Evolutionary conservation across 768 basidiomycete species (phyloP), one percentile per base, ranked within the genome.

Genomic region (Serendipita vermifera): DNA sequence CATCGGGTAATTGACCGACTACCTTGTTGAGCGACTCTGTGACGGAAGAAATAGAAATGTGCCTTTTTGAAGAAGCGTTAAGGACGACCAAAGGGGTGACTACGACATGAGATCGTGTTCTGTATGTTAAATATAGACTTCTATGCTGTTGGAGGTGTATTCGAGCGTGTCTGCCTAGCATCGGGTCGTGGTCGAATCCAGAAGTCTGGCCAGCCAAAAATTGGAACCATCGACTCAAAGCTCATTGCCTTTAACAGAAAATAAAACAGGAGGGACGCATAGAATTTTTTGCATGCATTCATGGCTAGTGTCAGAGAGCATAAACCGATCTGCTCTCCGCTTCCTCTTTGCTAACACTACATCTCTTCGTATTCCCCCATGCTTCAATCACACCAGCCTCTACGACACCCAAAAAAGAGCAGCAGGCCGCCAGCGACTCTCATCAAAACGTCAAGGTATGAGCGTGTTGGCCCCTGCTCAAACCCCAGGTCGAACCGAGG

Each of bases 381-480:
- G 33, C 57, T 55, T 38, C 46, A 46, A 33, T 41, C 56, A 55
- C 35, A 56, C 26, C 15, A 51, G 55, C 36, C 55, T 55, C 59
- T 51, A 46, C 24, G 29, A 53, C 55, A 57, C 56, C 39, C 39
- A 54, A 46, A 55, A 36, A 9, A 36, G 9, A 29, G 31, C 60
- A 39, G 54, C 35, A 33, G 32, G 27, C 41, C 33, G 40, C 35
- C 15, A 15, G 29, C 9, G 24, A 55, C 56, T 9, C 35, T 36
- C n/a, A 20, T 75, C 59, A 98, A 78, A 96, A 98, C 61, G 79
- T 79, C 74, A 99, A 70, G 73, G 87, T 81, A 76, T 99, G 96
- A 68, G 96, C 89, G 77, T 78, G 90, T 75, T 98, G 91, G 59
- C 93, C 91, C 79, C 93, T 96, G 64, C 89, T 90, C 60, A 99